Evolutionary conservation across 495 filamentous ascomycete species (phyloP), one percentile per base, ranked within the genome.

Genomic region (Hypoxylon fuscum): DNA sequence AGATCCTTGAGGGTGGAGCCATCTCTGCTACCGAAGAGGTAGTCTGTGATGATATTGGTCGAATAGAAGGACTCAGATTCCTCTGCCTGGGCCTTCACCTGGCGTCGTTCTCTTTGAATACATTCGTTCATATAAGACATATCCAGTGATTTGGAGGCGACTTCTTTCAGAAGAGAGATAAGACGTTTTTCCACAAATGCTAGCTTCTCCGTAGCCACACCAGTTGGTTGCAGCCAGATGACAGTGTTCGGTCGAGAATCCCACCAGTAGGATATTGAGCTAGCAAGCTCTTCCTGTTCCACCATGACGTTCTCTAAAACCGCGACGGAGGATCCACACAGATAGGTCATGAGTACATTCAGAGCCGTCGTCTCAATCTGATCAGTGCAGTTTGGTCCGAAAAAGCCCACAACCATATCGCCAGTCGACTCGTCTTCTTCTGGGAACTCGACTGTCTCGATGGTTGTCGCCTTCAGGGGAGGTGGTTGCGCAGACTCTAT

Each of bases 391-490:
- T 86, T 80, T 0, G 95, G 96, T 31, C 95, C 95, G 51, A 98
- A 83, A 72, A 95, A 95, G 5, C 81, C 88, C 37, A 97, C 83
- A 46, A 88, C 70, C 38, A 98, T 84, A 68, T 98, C 93, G 32
- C 95, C 95, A 49, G 83, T 88, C 1, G 90, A 92, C 64, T 99
- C 95, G 62, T 99, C 95, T 68, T 96, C 93, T 74, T 99, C 96
- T 0, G 95, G 96, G 65, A 99, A 99, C 55, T 96, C 87, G 29
- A 97, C 88, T 5, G 79, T 90, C 67, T 93, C 82, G 42, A 93
- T 76, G 18, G 85, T 76, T 1, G 90, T 91, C 68, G 90, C 78
- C 40, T 82, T 76, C 21, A 97, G 72, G 0, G 85, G 74, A 7
- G 90, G 88, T 2, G 92, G 85, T 54, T 89, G 88, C 44, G 85